Evolutionary conservation across 257 asterid genomes (phyloP).

Genomic region (Knoxia roxburghii): DNA sequence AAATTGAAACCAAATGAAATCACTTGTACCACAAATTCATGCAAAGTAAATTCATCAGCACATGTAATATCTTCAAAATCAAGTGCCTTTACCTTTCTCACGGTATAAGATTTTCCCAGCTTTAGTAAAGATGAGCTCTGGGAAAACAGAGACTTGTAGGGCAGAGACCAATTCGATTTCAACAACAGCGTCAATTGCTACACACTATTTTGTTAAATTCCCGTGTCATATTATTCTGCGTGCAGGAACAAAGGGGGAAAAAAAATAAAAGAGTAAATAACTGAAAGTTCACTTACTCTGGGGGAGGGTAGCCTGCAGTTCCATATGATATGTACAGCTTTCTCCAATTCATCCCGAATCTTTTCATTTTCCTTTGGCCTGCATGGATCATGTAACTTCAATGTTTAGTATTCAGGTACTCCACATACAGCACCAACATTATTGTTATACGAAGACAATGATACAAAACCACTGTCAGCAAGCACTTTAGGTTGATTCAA

Average conservation of each 20-base stretch:
- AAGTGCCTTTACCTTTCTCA: slow-evolving; percentile 56
- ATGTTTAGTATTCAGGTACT: background rate
- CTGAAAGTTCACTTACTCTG: slow-evolving; percentile 46
- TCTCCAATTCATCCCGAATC: slow-evolving; percentile 62
- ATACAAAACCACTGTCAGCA: too few relatives aligned
- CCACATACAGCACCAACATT: background rate
- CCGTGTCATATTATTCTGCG: slow-evolving; percentile 18
- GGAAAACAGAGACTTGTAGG: slow-evolving; percentile 59
- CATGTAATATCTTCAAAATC: background rate
- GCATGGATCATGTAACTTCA: slow-evolving; percentile 17
- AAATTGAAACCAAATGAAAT: slow-evolving; percentile 9
- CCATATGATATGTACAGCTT: slow-evolving; percentile 86
- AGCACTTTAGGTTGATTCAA: background rate
- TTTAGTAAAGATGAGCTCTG: slow-evolving; percentile 85
- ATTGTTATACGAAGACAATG: too few relatives aligned
- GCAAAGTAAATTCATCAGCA: background rate
- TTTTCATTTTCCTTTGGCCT: slow-evolving; percentile 84
- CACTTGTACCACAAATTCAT: slow-evolving; percentile 1
- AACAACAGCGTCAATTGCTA: slow-evolving; percentile 75
- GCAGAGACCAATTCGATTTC: slow-evolving; percentile 75
- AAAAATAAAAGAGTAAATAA: background rate
- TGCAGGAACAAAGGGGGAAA: slow-evolving; percentile 7
- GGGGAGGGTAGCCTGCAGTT: slow-evolving; percentile 92
- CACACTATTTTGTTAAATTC: slow-evolving; percentile 45
- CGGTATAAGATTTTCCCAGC: slow-evolving; percentile 81